Evolutionary conservation across 2,329 filamentous ascomycete genomes (phyloP), one percentile per base, ranked within the genome.

Genomic region (Penicillium hesseltinei): DNA sequence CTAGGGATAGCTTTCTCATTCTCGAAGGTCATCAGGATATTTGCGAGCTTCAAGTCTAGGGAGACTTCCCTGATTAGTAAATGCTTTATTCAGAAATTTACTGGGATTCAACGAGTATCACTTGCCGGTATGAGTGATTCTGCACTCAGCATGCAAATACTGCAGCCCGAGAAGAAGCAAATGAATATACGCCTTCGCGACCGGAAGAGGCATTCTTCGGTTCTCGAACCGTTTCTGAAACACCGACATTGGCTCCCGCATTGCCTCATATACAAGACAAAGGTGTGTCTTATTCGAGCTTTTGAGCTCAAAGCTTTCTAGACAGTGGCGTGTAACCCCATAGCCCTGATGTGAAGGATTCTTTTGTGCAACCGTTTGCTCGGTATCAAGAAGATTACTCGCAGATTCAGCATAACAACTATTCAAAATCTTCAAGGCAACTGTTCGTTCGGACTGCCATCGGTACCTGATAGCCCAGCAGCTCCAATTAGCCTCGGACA

Each of bases 71-170:
- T 17, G 19, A 45, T 36, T n/a, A 38, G 13, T 7, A 33, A 40
- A 27, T 51, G 5, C 8, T 15, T 21, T 23, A 3, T 23, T 23
- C 4, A 10, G 8, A 2, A 8, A 1, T 9, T 17, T 25, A 17
- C 21, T 43, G 8, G 1, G 3, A 25, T 4, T 13, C 19, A 23
- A 17, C 4, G 21, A n/a, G 8, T 10, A 10, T 43, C 2, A 57
- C 62, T 44, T 59, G 71, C 75, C 73, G 15, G 73, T 75, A 59
- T 78, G 75, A 17, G 78, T 71, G 19, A 78, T 57, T 27, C 62
- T 66, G 56, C 74, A 77, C 35, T 74, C 68, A 1, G 70, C 64
- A 59, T 79, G 75, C 5, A 79, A 69, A 60, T 75, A 78, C 40
- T 79, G 71, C 2, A 79, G 69, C 3, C 71, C 72, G 43, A 67